Evolutionary conservation across 495 filamentous ascomycete species (phyloP).

Genomic region (Haplographium delicatum): DNA sequence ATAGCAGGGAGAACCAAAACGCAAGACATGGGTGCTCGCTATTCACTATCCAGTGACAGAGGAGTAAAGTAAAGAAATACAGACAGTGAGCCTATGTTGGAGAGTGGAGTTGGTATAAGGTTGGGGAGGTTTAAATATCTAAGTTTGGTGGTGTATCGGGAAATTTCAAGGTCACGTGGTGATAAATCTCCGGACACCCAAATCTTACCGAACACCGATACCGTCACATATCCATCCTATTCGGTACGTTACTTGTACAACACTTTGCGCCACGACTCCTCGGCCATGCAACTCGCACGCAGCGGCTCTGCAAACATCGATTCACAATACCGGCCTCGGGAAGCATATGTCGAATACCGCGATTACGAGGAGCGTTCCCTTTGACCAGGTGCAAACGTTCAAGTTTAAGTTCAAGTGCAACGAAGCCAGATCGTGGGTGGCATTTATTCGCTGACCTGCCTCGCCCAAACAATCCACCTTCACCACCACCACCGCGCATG

Average conservation of each 20-base stretch:
- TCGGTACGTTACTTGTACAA: too few relatives aligned
- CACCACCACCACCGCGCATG: constrained; percentile 11
- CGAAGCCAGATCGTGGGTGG: not conserved
- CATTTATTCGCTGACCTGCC: not conserved
- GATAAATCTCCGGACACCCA: constrained; percentile 3
- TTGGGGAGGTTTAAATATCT: too few relatives aligned
- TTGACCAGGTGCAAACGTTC: not conserved
- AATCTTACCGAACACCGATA: too few relatives aligned
- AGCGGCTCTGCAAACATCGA: not conserved
- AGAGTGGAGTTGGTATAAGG: too few relatives aligned
- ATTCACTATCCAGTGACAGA: too few relatives aligned
- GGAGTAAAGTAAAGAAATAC: not conserved
- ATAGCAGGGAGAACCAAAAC: not conserved
- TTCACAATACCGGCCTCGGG: not conserved
- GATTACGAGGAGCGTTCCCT: not conserved
- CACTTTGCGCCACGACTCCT: constrained; percentile 12
- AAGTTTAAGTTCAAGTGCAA: not conserved
- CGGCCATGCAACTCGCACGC: not conserved
- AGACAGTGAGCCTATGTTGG: too few relatives aligned
- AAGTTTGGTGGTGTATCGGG: not conserved
- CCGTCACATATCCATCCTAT: too few relatives aligned
- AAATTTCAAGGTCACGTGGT: constrained; percentile 10
- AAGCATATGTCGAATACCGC: constrained; percentile 9
- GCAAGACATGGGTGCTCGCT: not conserved
- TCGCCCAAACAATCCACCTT: constrained; percentile 1